Percentiles rank a stretch among this genome's conserved stretches.
Evolutionary conservation across 257 asterid species (phyloP).

Genomic region (Solanum gracilifrons): DNA sequence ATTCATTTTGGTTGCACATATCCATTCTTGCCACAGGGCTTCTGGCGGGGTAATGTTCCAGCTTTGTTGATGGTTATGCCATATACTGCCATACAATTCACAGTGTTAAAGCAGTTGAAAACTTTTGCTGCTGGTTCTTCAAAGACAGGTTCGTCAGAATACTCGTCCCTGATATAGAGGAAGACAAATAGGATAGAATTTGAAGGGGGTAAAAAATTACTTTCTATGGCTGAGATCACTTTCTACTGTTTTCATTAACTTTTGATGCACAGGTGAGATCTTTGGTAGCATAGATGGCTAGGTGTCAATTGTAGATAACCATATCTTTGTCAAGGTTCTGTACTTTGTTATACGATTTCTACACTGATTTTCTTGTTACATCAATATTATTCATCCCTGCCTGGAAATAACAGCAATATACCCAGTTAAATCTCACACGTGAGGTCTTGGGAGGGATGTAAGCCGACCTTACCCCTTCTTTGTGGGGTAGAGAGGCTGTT

Average conservation of each 20-base stretch:
- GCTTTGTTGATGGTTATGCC: slow-evolving; percentile 97
- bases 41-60: slow-evolving; percentile 97
- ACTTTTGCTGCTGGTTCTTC: slow-evolving; percentile 78
- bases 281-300: background rate
- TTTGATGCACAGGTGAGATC: background rate
- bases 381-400: background rate
- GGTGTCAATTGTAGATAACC: background rate
- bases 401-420: background rate
- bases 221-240: background rate
- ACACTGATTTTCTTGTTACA: background rate
- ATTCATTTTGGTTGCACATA: background rate
- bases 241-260: background rate
- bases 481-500: background rate
- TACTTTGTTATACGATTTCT: background rate
- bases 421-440: background rate
- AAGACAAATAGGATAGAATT: background rate
- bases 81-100: slow-evolving; percentile 84
- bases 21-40: slow-evolving; percentile 39
- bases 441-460: background rate
- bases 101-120: slow-evolving; percentile 67
- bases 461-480: background rate
- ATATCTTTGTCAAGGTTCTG: background rate
- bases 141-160: slow-evolving; percentile 48
- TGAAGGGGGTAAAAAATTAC: background rate
- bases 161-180: background rate